Evolutionary conservation across 176 grass and related monocot genomes (phyloP), one percentile per base, ranked within the genome.

Genomic region (Lolium rigidum): DNA sequence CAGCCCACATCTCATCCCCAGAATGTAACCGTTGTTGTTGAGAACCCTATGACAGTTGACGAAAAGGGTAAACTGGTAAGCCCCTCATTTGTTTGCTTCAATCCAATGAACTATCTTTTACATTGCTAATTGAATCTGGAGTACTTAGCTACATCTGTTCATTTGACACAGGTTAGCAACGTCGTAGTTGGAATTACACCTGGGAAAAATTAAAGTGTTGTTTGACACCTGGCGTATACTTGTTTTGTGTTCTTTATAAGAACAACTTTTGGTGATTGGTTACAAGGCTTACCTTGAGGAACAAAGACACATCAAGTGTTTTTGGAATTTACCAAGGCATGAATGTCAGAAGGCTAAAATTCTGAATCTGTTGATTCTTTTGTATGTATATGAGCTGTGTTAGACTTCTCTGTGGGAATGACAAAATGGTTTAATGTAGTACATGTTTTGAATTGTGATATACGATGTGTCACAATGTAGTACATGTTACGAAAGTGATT

Each of bases 31-130:
- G 96, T 98, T 82, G 96, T 98, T 72, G 96, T 98, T 2, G 96
- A 98, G 81, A 98, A 98, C 50, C 96, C 96, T 59, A 94, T 88
- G 96, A 87, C 96, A 37, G 90, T 98, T 39, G 92, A 98, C 67
- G 92, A 94, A 41, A 94, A 90, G 70, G 96, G 96, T 86, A 95
- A 98, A 83, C 78, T 98, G 88, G 96, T 98, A 92, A 92, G 85
- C 24, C 76, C 38, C 24, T 35, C 0, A 49, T 83, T 70, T 55
- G 69, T 72, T 71, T 66, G 24, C 28, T 74, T 77, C 5, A 61
- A 52, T 80, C 14, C 49, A 21, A 61, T 67, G 20, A 55, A 17
- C 6, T 47, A 13, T 56, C 9, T 56, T 35, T 50, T 80, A 14
- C 77, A 39, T 63, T 63, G 35, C 64, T 70, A 41, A 13, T 54